These are phyloP conservation scores for Wickerhamomyces chaumierensis DNA, from an alignment of 805 yeast genomes.

Conservation along the genomic window DNA sequence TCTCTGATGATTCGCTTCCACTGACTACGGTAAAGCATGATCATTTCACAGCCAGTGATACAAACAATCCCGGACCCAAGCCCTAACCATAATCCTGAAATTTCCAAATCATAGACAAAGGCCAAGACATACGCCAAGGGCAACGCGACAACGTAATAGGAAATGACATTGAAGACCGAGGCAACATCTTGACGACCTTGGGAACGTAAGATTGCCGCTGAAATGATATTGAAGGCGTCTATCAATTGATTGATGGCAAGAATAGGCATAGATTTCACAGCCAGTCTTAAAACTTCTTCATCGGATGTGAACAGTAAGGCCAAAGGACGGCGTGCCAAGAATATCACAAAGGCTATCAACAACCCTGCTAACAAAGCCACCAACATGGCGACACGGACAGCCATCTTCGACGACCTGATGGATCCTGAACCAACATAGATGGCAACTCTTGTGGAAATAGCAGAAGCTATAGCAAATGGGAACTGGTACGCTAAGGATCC, in stretches of 20 bases:
- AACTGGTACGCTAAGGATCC: conserved; percentile 58
- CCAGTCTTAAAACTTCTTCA: conserved; percentile 38
- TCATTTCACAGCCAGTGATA: conserved; percentile 38
- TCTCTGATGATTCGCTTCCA: conserved; percentile 38
- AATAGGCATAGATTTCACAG: conserved; percentile 48
- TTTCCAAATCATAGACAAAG: conserved; percentile 31
- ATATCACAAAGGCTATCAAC: conserved; percentile 17
- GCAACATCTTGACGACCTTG: conserved; percentile 70
- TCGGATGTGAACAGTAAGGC: conserved; percentile 55
- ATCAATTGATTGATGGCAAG: conserved; percentile 55
- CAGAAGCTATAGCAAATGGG: conserved; percentile 66
- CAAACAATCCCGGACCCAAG: conserved; percentile 51
- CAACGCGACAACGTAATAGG: conserved; percentile 60
- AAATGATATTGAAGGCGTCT: conserved; percentile 62
- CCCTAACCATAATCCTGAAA: conserved; percentile 68
- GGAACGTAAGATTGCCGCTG: conserved; percentile 65
- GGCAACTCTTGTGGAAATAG: conserved; percentile 63
- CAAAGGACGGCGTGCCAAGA: conserved; percentile 26
- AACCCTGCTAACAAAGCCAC: conserved; percentile 43
- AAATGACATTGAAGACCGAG: conserved; percentile 54
- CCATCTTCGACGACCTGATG: conserved; percentile 31
- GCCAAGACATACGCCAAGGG: conserved; percentile 58
- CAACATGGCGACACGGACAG: conserved; percentile 29
- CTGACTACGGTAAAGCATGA: conserved; percentile 34
- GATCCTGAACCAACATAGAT: conserved; percentile 54